Evolutionary conservation across 257 asterid species (phyloP).

Genomic region (Nicotiana obtusifolia): DNA sequence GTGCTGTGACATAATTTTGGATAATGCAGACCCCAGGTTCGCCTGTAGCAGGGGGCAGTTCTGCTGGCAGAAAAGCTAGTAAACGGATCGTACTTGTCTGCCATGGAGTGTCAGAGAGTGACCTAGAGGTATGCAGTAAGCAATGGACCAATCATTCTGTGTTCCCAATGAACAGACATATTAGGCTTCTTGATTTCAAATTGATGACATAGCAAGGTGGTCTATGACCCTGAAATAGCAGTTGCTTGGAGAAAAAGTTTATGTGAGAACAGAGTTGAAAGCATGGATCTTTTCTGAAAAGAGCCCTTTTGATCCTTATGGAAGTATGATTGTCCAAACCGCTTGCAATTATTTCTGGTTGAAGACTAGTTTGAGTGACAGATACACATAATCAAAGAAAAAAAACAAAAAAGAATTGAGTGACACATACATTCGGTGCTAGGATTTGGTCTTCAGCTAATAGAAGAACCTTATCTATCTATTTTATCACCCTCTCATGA

Average conservation of each 20-base stretch:
- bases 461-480: not conserved
- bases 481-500: not conserved
- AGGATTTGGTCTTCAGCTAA: not conserved
- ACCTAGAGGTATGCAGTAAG: slow-evolving; percentile 37
- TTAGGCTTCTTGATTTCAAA: not conserved
- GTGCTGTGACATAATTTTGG: slow-evolving; percentile 5
- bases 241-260: not conserved
- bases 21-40: slow-evolving; percentile 92
- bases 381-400: too few species aligned
- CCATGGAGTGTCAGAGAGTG: slow-evolving; percentile 55
- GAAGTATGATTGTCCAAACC: not conserved
- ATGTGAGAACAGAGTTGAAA: not conserved
- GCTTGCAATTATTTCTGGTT: not conserved
- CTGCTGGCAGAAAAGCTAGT: slow-evolving; percentile 73
- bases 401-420: too few species aligned
- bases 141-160: not conserved
- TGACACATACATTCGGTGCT: not conserved
- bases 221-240: not conserved
- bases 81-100: slow-evolving; percentile 55
- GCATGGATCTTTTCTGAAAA: not conserved
- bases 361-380: not conserved
- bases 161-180: not conserved
- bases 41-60: slow-evolving; percentile 53
- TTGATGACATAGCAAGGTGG: not conserved
- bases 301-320: not conserved